These are phyloP conservation scores for Galerina sulciceps DNA, from an alignment of 768 basidiomycete genomes.

Conservation along the genomic window DNA sequence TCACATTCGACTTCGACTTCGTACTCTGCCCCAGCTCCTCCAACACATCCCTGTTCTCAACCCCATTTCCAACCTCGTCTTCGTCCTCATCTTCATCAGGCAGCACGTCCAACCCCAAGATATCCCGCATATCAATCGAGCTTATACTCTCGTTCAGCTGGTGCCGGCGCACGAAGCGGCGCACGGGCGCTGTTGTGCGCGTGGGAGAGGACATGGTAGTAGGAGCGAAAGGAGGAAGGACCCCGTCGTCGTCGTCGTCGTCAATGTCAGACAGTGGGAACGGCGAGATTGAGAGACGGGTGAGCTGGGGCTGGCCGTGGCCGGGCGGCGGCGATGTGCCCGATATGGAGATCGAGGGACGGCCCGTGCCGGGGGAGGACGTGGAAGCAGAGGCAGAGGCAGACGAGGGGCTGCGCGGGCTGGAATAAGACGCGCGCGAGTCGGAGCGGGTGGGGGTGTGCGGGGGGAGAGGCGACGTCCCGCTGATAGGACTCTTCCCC, in stretches of 20 bases:
- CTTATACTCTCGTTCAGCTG: slow-evolving; percentile 39
- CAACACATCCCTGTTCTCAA: too few species aligned
- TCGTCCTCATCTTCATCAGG: slow-evolving; percentile 23
- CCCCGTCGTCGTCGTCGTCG: slow-evolving; percentile 21
- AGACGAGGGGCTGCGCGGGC: neutral
- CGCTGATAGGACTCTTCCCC: slow-evolving; percentile 8
- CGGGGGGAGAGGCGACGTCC: slow-evolving; percentile 1
- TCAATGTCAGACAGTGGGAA: slow-evolving; percentile 31
- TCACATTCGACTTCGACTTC: too few species aligned
- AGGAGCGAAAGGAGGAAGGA: neutral
- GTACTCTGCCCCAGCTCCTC: neutral
- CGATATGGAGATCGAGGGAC: neutral
- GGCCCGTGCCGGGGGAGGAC: neutral
- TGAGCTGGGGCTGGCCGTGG: slow-evolving; percentile 16
- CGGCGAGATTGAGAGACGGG: slow-evolving; percentile 27
- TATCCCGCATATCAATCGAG: slow-evolving; percentile 39
- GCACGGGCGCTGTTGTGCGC: slow-evolving; percentile 8
- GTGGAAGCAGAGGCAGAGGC: slow-evolving; percentile 31
- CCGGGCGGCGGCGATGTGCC: neutral
- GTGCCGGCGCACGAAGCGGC: neutral
- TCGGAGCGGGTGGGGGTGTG: neutral
- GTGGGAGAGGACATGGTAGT: slow-evolving; percentile 5
- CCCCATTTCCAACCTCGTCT: slow-evolving; percentile 15
- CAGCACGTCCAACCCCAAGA: slow-evolving; percentile 17
- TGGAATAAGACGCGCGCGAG: neutral